These are phyloP conservation scores for Rhodotorula babjevae DNA, from an alignment of 768 basidiomycete species.

Conservation along the genomic window DNA sequence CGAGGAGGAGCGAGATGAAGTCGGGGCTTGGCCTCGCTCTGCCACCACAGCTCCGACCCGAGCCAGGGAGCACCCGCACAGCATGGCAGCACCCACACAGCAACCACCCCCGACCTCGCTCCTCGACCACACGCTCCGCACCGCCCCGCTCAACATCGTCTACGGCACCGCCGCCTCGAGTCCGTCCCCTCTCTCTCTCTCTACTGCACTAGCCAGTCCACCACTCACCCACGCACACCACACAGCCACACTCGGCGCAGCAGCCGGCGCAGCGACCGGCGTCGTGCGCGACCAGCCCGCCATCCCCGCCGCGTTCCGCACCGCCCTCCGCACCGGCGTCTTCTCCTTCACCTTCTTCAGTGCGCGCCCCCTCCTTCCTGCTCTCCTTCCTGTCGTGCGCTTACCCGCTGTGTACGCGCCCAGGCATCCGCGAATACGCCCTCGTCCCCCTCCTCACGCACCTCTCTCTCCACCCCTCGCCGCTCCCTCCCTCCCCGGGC, in stretches of 20 bases:
- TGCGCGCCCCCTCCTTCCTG: background rate
- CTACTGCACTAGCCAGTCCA: background rate
- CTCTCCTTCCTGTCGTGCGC: background rate
- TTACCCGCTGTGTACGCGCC: background rate
- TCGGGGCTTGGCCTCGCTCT: background rate
- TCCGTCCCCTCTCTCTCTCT: background rate
- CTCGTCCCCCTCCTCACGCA: conserved; percentile 18
- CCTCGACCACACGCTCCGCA: conserved; percentile 30
- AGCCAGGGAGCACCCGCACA: no score
- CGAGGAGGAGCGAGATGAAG: background rate
- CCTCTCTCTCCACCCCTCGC: conserved; percentile 15
- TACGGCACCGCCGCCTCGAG: conserved; percentile 13
- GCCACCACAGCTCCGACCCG: no score
- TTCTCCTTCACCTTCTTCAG: conserved; percentile 43
- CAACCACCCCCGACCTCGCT: background rate
- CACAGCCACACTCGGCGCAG: conserved; percentile 25
- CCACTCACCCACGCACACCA: background rate
- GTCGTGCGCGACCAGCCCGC: conserved; percentile 33
- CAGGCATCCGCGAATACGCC: conserved; percentile 34
- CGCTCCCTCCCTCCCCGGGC: background rate
- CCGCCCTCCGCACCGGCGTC: conserved; percentile 27
- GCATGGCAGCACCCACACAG: background rate
- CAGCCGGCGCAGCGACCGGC: conserved; percentile 34
- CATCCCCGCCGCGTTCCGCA: conserved; percentile 40
- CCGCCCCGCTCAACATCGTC: conserved; percentile 27